Evolutionary conservation across 768 basidiomycete species (phyloP), one percentile per base, ranked within the genome.

Genomic region (Mycena haematopus): DNA sequence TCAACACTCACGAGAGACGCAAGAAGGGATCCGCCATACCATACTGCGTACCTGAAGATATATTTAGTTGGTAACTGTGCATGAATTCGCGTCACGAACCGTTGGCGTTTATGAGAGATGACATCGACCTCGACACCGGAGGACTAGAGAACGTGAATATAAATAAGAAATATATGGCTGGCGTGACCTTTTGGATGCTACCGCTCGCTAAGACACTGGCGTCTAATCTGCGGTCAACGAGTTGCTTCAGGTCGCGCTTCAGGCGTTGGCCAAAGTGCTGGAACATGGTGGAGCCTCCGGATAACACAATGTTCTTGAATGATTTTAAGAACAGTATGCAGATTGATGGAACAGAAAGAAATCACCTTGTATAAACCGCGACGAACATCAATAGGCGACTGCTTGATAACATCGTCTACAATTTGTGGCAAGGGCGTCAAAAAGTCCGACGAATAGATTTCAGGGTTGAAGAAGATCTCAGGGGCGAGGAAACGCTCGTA

Each of bases 391-490:
- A 99, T 99, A 24, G 97, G 96, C 7, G 94, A 96, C 61, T 91
- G 84, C 75, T 95, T 94, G 65, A 99, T 98, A 56, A 97, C 96
- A 60, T 89, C 88, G 70, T 99, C 97, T 58, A 99, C 97, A 56
- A 99, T 93, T 65, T 96, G 88, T 0, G 97, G 95, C 4, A 99
- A 84, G 10, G 97, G 97, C 6, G 96, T 98, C 65, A 99, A 76
- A 83, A 98, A 98, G 75, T 99, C 96, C 42, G 94, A 96, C 0
- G 95, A 97, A 76, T 92, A 92, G 68, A 99, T 98, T 76, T 99
- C 96, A 15, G 97, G 97, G 79, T 99, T 99, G 85, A 98, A 99
- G 81, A 99, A 99, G 71, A 99, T 97, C 76, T 99, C 97, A 6
- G 97, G 96, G 6, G 96, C 97, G 55, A 99, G 88, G 86, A 99